phyloP scores from a whole-genome alignment of 257 asterid species.

The Perilla frutescens region DNA sequence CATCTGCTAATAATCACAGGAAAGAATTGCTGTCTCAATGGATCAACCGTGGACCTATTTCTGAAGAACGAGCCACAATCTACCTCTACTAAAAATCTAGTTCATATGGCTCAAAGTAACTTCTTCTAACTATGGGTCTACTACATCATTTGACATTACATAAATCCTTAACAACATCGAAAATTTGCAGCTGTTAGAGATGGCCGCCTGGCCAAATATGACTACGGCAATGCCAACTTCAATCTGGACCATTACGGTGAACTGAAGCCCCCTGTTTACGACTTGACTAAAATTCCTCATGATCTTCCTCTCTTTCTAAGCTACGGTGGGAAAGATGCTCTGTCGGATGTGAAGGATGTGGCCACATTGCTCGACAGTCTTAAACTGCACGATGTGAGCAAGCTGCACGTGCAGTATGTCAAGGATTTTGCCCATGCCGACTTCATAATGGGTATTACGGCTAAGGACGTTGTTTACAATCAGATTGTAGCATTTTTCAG shows the following conservation, averaged over 20 bases:
- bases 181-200: constrained; percentile 64
- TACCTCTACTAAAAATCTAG: constrained; percentile 77
- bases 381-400: constrained; percentile 57
- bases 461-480: constrained; percentile 73
- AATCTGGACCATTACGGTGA: constrained; percentile 71
- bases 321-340: constrained; percentile 84
- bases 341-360: constrained; percentile 76
- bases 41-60: constrained; percentile 63
- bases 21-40: constrained; percentile 76
- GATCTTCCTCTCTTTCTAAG: constrained; percentile 77
- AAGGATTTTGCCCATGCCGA: constrained; percentile 84
- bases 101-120: constrained; percentile 89
- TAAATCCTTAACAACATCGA: background rate
- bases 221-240: constrained; percentile 56
- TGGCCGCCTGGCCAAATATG: constrained; percentile 66
- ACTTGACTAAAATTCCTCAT: constrained; percentile 65
- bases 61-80: constrained; percentile 80
- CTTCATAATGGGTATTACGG: constrained; percentile 74
- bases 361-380: constrained; percentile 60
- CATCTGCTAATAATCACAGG: constrained; percentile 41
- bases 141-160: background rate
- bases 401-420: constrained; percentile 74
- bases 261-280: constrained; percentile 61
- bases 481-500: constrained; percentile 51
- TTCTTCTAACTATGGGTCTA: background rate